Base-by-base conservation (phyloP, 1,139 yeast genomes). In the Nakaseomyces uthaithaninus region DNA sequence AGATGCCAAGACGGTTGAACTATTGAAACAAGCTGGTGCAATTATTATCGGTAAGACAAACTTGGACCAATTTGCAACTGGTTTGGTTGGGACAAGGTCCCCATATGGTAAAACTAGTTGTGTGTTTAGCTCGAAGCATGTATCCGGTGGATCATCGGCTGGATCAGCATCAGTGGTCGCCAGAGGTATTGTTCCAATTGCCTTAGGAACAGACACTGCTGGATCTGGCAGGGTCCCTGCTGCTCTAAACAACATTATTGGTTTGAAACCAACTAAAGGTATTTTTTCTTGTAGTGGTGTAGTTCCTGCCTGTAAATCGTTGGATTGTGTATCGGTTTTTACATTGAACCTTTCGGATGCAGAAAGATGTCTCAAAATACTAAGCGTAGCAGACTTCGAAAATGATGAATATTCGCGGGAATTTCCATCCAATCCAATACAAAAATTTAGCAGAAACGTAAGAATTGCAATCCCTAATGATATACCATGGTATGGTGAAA, bases 161-260 rank as follows among this genome's bases (percentile, higher is more conserved):
- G 98, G 98, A n/a, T 84, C 95, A 17, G 94, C 95, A 5, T 78
- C 80, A 12, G 91, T 80, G 22, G 96, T 86, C 16, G 87, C 87
- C 15, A 71, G 87, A 51, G 97, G 97, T 42, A 70, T 80, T 42
- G 95, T 84, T 14, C 95, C 97, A 20, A 55, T 89, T 39, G 71
- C 95, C 2, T 69, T 91, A 51, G 97, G 97, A 38, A 89, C 97
- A 6, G 98, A 91, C 59, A 91, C 98, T 34, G 97, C 97, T n/a
- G 98, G 98, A 18, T 84, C 95, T 10, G 96, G 96, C 37, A 74
- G 97, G 56, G 97, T 91, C 23, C 98, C 98, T 19, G 97, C 97
- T n/a, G 91, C 87, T 18, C 71, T 89, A 52, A 91, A 91, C 69
- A 89, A 89, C 60, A 64, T 91, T 52, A 72, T 91, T 49, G 97